Evolutionary conservation across 2,329 filamentous ascomycete genomes (phyloP).

Genomic region (Venturia carpophila): DNA sequence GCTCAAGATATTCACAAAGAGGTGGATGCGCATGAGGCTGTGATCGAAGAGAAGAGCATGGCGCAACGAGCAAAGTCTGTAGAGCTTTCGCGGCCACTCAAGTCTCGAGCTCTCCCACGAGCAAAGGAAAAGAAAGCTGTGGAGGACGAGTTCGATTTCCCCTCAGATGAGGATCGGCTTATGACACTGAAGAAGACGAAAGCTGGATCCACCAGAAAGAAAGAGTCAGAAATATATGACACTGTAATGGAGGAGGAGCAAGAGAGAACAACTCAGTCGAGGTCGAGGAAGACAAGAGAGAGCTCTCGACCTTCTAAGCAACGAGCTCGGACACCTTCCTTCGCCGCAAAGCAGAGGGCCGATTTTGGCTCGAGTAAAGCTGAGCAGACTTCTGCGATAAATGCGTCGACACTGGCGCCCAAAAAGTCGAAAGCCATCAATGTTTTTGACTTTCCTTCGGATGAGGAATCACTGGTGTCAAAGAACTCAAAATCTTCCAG

Average conservation of each 20-base stretch:
- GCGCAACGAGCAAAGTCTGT: background rate
- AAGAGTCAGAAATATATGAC: background rate
- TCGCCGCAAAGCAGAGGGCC: background rate
- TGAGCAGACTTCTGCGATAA: background rate
- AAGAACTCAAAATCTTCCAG: background rate
- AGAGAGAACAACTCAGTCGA: background rate
- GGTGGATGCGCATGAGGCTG: background rate
- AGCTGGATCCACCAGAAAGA: background rate
- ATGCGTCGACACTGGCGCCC: background rate
- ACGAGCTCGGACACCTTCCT: background rate
- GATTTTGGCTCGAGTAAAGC: background rate
- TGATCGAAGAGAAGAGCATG: background rate
- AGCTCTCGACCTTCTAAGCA: background rate
- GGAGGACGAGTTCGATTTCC: background rate
- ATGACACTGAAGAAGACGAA: background rate
- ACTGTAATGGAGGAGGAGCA: background rate
- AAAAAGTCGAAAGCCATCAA: background rate
- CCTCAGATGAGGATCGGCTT: constrained; percentile 1
- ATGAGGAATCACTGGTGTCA: background rate
- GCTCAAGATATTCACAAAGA: background rate
- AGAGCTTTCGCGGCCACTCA: background rate
- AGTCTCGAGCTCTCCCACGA: background rate
- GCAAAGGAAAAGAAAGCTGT: background rate
- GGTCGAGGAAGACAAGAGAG: background rate
- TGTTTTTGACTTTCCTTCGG: background rate